Evolutionary conservation across 768 basidiomycete species (phyloP).

Genomic region (Phaeotremella fagi): DNA sequence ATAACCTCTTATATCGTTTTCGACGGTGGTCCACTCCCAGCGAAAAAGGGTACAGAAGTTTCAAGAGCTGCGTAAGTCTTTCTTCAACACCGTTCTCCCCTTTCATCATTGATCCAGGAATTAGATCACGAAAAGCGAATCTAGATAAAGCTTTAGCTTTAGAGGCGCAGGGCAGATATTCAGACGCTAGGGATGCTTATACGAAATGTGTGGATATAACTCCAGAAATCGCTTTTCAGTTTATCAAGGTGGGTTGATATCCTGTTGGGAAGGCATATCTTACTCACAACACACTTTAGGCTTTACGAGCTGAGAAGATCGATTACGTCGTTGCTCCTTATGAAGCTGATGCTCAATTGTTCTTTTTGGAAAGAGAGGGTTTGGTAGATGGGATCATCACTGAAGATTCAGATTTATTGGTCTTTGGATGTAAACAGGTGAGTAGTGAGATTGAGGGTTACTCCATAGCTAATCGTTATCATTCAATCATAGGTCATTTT

Average conservation of each 20-base stretch:
- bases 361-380: constrained; percentile 78
- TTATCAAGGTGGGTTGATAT: constrained; percentile 71
- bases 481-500: constrained; percentile 64
- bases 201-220: constrained; percentile 91
- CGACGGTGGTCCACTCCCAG: constrained; percentile 91
- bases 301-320: constrained; percentile 72
- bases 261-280: background rate
- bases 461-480: no score
- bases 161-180: constrained; percentile 68
- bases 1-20: constrained; percentile 90
- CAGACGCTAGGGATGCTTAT: constrained; percentile 80
- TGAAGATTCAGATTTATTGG: constrained; percentile 95
- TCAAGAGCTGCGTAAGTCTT: constrained; percentile 60
- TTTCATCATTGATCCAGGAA: background rate
- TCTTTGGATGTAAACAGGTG: constrained; percentile 89
- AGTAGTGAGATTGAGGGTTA: constrained; percentile 7
- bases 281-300: constrained; percentile 54
- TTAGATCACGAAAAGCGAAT: constrained; percentile 61
- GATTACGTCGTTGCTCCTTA: constrained; percentile 92
- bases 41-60: constrained; percentile 83
- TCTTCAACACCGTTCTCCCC: background rate
- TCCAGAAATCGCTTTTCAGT: constrained; percentile 93
- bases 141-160: constrained; percentile 68
- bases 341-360: constrained; percentile 95
- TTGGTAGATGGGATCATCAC: constrained; percentile 88